Percentiles rank a stretch among this genome's conserved stretches.
These are phyloP conservation scores for Penicillium carneum DNA, from an alignment of 2,329 filamentous ascomycete genomes.

Conservation along the genomic window DNA sequence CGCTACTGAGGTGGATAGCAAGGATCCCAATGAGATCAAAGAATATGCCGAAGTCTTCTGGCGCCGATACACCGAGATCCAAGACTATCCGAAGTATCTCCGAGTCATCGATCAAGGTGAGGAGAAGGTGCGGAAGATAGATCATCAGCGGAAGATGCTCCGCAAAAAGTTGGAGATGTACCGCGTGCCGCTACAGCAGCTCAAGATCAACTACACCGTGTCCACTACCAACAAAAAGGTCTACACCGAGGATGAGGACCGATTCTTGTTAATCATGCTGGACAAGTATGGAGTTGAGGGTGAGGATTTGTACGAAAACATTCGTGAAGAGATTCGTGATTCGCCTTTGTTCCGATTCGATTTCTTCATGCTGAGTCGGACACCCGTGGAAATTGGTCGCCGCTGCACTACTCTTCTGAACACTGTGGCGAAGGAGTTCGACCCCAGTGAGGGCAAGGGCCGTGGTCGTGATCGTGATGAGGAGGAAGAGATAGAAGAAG, in stretches of 20 bases:
- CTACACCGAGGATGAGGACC: constrained; percentile 96
- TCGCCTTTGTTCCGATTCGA: constrained; percentile 96
- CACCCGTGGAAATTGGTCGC: constrained; percentile 87
- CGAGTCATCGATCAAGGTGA: constrained; percentile 91
- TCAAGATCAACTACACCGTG: constrained; percentile 98
- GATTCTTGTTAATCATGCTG: constrained; percentile 90
- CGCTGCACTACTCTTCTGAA: constrained; percentile 93
- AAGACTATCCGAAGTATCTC: constrained; percentile 87
- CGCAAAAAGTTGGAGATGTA: constrained; percentile 96
- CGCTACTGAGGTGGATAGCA: constrained; percentile 87
- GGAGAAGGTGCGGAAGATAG: constrained; percentile 84
- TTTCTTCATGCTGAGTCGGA: constrained; percentile 98
- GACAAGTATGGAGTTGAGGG: constrained; percentile 92
- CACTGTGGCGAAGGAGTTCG: constrained; percentile 93
- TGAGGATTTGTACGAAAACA: constrained; percentile 87
- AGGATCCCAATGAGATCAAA: constrained; percentile 82
- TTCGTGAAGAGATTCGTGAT: constrained; percentile 95
- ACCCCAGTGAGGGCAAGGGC: constrained; percentile 78
- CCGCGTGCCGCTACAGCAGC: constrained; percentile 93
- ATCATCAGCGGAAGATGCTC: constrained; percentile 90
- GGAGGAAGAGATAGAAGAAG: constrained; percentile 82
- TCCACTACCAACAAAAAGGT: constrained; percentile 99
- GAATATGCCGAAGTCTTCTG: constrained; percentile 95
- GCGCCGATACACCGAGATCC: constrained; percentile 89
- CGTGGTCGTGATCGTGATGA: constrained; percentile 68